Evolutionary conservation across 2,329 filamentous ascomycete species (phyloP).

Genomic region (Colletotrichum aenigma): DNA sequence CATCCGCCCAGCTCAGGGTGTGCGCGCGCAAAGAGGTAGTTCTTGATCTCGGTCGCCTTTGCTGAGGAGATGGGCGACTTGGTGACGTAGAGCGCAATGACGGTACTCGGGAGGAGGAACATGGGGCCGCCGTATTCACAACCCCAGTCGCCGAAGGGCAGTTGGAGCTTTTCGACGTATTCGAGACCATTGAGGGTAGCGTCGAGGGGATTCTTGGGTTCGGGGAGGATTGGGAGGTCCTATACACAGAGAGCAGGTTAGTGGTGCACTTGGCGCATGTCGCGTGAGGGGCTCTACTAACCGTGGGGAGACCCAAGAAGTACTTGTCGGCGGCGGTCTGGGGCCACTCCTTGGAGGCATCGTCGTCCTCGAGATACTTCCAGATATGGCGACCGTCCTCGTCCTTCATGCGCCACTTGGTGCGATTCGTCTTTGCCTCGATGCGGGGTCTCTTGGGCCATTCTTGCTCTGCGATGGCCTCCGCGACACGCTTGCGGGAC

Average conservation of each 20-base stretch:
- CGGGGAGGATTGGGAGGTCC: slow-evolving; percentile 75
- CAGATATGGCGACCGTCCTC: slow-evolving; percentile 89
- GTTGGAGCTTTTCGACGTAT: slow-evolving; percentile 90
- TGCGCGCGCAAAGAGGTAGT: slow-evolving; percentile 87
- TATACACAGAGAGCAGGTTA: slow-evolving; percentile 37
- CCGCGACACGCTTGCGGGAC: slow-evolving; percentile 48
- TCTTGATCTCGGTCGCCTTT: slow-evolving; percentile 86
- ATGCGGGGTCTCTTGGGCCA: slow-evolving; percentile 52
- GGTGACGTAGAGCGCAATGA: slow-evolving; percentile 88
- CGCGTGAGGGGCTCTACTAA: slow-evolving; percentile 41
- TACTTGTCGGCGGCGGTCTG: slow-evolving; percentile 91
- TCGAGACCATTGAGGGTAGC: slow-evolving; percentile 81
- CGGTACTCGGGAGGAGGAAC: slow-evolving; percentile 87
- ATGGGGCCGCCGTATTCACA: slow-evolving; percentile 98
- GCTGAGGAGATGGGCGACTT: slow-evolving; percentile 83
- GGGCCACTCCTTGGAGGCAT: slow-evolving; percentile 78
- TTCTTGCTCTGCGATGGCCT: slow-evolving; percentile 35
- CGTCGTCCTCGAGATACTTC: slow-evolving; percentile 83
- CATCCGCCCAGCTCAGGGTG: slow-evolving; percentile 92
- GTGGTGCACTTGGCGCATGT: not conserved
- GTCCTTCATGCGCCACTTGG: slow-evolving; percentile 83
- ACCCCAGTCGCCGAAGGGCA: slow-evolving; percentile 90
- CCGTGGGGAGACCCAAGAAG: slow-evolving; percentile 78
- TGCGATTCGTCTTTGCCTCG: slow-evolving; percentile 72
- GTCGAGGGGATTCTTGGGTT: slow-evolving; percentile 74